Percentiles rank a stretch among this genome's conserved stretches.
Evolutionary conservation across 257 asterid species (phyloP).

Genomic region (Paraleonurus japonicus): DNA sequence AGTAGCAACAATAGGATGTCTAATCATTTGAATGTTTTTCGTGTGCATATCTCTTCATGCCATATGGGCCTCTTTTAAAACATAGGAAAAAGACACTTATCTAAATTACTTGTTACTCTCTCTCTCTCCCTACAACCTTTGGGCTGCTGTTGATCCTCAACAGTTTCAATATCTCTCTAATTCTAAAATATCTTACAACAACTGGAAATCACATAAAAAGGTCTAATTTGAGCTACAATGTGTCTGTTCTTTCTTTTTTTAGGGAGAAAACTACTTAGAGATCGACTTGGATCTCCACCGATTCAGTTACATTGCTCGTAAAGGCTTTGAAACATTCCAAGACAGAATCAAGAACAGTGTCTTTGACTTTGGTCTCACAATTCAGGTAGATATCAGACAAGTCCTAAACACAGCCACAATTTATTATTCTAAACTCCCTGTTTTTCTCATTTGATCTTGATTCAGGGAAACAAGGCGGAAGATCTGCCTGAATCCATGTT

Average conservation of each 20-base stretch:
- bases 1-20: background rate
- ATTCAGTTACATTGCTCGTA: conserved; percentile 84
- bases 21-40: background rate
- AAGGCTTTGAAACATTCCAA: conserved; percentile 83
- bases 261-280: conserved; percentile 91
- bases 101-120: background rate
- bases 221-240: background rate
- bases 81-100: background rate
- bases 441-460: conserved; percentile 12
- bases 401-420: background rate
- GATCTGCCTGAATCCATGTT: conserved; percentile 82
- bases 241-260: conserved; percentile 10
- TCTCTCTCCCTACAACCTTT: too few relatives aligned
- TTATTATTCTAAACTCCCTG: background rate
- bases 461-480: conserved; percentile 89
- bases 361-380: conserved; percentile 85
- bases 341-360: conserved; percentile 79
- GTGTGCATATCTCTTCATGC: background rate
- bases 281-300: conserved; percentile 90
- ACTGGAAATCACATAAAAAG: background rate
- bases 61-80: background rate
- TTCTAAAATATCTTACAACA: background rate
- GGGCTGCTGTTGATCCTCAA: background rate
- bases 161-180: background rate
- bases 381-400: conserved; percentile 55